Evolutionary conservation across 768 basidiomycete genomes (phyloP).

Genomic region (Suillus subaureus): DNA sequence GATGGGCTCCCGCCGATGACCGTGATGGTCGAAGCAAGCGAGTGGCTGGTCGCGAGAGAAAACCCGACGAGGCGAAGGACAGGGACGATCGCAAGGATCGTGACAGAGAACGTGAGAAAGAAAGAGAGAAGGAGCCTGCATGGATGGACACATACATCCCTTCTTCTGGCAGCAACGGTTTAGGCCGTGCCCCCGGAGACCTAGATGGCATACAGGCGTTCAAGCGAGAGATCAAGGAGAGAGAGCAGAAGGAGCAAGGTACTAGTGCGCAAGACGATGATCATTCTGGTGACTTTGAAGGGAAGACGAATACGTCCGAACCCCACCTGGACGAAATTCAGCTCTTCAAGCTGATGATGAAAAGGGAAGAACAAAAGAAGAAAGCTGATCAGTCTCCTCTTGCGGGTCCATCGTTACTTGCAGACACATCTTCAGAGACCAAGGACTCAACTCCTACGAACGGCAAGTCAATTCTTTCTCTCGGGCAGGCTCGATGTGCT

Average conservation of each 20-base stretch:
- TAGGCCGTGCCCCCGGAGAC: conserved; percentile 63
- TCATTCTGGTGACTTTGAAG: conserved; percentile 17
- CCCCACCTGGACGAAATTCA: conserved; percentile 79
- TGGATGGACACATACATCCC: conserved; percentile 93
- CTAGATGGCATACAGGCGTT: conserved; percentile 85
- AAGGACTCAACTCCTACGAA: conserved; percentile 14
- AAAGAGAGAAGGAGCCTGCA: conserved; percentile 83
- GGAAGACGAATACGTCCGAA: conserved; percentile 28
- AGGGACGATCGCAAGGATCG: conserved; percentile 53
- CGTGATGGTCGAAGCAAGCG: conserved; percentile 68
- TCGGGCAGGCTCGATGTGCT: not conserved
- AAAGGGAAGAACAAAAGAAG: conserved; percentile 64
- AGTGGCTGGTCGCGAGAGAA: conserved; percentile 58
- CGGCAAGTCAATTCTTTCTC: conserved; percentile 10
- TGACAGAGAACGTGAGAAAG: conserved; percentile 51
- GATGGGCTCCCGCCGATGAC: conserved; percentile 67
- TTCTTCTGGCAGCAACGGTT: conserved; percentile 53
- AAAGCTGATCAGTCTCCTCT: conserved; percentile 29
- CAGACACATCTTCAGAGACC: not conserved
- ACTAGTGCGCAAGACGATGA: conserved; percentile 19
- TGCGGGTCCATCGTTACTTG: conserved; percentile 1
- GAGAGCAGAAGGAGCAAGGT: conserved; percentile 53
- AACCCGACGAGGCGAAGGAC: conserved; percentile 44
- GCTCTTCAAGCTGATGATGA: conserved; percentile 82
- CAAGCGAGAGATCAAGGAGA: conserved; percentile 84